These are phyloP conservation scores for Phaeodactylum tricornutum DNA, from an alignment of 108 stramenopile genomes.

Conservation along the genomic window DNA sequence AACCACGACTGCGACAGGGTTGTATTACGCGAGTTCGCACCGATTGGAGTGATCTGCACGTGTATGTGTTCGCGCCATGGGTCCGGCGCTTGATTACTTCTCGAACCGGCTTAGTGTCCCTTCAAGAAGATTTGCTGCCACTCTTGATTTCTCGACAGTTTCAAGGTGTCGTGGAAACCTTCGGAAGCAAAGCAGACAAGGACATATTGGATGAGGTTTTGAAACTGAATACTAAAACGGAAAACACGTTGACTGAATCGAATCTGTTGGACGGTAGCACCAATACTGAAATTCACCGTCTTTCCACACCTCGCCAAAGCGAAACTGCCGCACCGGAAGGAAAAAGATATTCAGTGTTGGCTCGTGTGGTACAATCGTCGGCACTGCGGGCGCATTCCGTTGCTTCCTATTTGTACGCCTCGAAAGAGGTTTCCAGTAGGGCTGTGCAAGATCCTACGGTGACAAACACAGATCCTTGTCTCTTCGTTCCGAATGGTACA, in stretches of 20 bases:
- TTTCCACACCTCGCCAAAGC: neutral
- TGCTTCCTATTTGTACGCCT: conserved; percentile 58
- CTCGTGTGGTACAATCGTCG: conserved; percentile 40
- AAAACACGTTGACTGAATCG: conserved; percentile 3
- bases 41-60: conserved; percentile 63
- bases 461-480: neutral
- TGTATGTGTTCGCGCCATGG: conserved; percentile 77
- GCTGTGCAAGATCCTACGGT: conserved; percentile 6
- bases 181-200: conserved; percentile 26
- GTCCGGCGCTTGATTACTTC: conserved; percentile 43
- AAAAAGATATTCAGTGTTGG: conserved; percentile 39
- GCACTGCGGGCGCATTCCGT: conserved; percentile 55
- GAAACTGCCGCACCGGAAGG: conserved; percentile 7
- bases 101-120: conserved; percentile 22
- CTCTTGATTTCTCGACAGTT: conserved; percentile 65
- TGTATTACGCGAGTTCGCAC: conserved; percentile 21
- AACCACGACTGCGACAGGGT: conserved; percentile 38
- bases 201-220: conserved; percentile 12
- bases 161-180: conserved; percentile 50
- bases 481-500: neutral
- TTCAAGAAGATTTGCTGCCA: conserved; percentile 63
- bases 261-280: conserved; percentile 8
- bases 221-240: conserved; percentile 10
- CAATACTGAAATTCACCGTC: conserved; percentile 2
- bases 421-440: conserved; percentile 50